These are phyloP conservation scores for Amanita subjunquillea DNA, from an alignment of 768 basidiomycete genomes.

Conservation along the genomic window DNA sequence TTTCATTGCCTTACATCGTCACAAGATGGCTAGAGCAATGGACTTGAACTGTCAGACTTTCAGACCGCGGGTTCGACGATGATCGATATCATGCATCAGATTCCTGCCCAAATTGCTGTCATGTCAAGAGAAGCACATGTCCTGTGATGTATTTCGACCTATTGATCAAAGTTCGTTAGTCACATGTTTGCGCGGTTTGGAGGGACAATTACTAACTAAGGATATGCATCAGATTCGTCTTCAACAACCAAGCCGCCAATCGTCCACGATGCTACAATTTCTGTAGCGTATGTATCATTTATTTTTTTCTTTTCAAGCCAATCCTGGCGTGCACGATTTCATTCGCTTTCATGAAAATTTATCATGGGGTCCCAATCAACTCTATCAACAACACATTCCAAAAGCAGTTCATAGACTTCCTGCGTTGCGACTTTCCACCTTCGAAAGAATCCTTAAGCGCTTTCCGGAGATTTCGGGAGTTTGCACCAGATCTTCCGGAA, in stretches of 20 bases:
- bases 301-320: background rate
- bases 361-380: background rate
- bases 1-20: slow-evolving; percentile 33
- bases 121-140: slow-evolving; percentile 29
- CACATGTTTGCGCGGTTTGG: background rate
- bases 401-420: background rate
- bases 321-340: background rate
- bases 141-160: background rate
- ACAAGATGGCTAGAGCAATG: slow-evolving; percentile 7
- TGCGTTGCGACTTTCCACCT: background rate
- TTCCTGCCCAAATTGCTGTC: slow-evolving; percentile 34
- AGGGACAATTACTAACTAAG: background rate
- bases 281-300: background rate
- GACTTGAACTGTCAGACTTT: background rate
- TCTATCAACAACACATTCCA: background rate
- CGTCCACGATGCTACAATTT: background rate
- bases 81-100: slow-evolving; percentile 23
- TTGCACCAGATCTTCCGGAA: background rate
- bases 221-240: background rate
- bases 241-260: background rate
- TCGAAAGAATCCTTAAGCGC: background rate
- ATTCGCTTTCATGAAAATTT: background rate
- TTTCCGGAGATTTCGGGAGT: slow-evolving; percentile 4
- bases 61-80: slow-evolving; percentile 5
- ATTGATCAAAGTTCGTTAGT: background rate